Conservation (phyloP, 2,329 filamentous ascomycete species). For the Fusarium irregulare region DNA sequence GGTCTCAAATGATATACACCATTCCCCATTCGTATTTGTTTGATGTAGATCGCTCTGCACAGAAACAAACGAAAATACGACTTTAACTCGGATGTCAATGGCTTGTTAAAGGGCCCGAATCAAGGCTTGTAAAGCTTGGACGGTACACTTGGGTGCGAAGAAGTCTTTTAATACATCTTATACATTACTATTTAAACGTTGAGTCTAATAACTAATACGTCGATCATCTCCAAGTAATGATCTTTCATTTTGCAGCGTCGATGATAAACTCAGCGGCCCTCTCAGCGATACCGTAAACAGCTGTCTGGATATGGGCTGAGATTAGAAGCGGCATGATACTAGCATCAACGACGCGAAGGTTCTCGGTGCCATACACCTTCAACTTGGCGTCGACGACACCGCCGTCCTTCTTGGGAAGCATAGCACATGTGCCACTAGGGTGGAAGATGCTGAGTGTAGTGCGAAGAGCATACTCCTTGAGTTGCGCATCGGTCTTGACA, state of each 20-base stretch:
- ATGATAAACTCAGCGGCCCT: conserved; percentile 52
- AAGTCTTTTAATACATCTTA: background rate
- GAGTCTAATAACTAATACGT: background rate
- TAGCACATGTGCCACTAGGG: conserved; percentile 58
- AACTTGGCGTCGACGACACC: conserved; percentile 59
- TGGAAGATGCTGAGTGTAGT: conserved; percentile 49
- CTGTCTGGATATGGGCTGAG: conserved; percentile 62
- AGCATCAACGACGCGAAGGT: conserved; percentile 62
- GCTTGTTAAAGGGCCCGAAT: background rate
- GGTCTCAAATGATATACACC: background rate
- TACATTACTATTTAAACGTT: background rate
- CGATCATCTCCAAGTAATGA: background rate
- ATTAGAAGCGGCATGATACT: conserved; percentile 61
- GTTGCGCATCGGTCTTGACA: conserved; percentile 33
- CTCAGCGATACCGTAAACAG: conserved; percentile 65
- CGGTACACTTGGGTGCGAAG: background rate
- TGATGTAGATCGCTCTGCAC: background rate
- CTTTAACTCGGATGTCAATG: fast-evolving
- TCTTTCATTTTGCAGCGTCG: conserved; percentile 5
- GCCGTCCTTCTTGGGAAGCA: conserved; percentile 58
- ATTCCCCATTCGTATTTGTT: background rate
- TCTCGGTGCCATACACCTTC: conserved; percentile 60
- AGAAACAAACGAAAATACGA: background rate
- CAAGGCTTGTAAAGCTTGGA: background rate
- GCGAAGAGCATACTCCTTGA: conserved; percentile 27